Evolutionary conservation across 352 stramenopile species (phyloP), one percentile per base, ranked within the genome.

Genomic region (Peronospora farinosa): DNA sequence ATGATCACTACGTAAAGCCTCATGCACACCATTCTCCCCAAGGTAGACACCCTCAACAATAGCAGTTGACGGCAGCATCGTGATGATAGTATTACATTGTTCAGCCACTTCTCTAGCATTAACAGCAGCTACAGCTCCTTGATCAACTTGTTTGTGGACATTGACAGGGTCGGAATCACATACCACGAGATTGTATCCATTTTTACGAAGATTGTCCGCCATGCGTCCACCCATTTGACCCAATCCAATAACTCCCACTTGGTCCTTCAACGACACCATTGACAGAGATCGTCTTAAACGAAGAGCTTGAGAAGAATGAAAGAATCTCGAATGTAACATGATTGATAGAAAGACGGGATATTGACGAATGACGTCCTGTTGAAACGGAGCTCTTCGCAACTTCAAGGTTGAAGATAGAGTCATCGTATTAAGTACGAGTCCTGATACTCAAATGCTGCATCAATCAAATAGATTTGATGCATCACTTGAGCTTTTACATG

Each of bases 191-290:
- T 80, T 63, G 63, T 86, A 63, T 45, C 78, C 84, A 47, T 88
- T 81, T 41, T 81, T 73, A 27, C 96, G 64, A 28, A 97, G 60
- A 76, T 98, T 97, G 53, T 82, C 73, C 42, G 84, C 84, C 94
- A 98, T 98, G 57, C 88, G 88, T 48, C 76, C 68, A 21, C 92
- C 92, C 91, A 98, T 98, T 68, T 96, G 92, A 15, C 94, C 94
- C 32, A 98, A 60, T 31, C 94, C 92, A 40, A 98, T 85, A 61
- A 98, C 74, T 19, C 88, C 92, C 15, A 97, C 65, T 12, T 54
- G 60, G 33, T 67, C 48, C 54, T 75, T 78, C 36, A 69, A 44
- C 0, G 47, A 44, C 5, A 42, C 33, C 9, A 44, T 60, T 6
- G 59, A 53, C 8, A 60, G 16, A 21, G 54, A 15, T 9, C 48